These are phyloP conservation scores for Phytophthora pinifolia DNA, from an alignment of 352 stramenopile species.

Conservation along the genomic window DNA sequence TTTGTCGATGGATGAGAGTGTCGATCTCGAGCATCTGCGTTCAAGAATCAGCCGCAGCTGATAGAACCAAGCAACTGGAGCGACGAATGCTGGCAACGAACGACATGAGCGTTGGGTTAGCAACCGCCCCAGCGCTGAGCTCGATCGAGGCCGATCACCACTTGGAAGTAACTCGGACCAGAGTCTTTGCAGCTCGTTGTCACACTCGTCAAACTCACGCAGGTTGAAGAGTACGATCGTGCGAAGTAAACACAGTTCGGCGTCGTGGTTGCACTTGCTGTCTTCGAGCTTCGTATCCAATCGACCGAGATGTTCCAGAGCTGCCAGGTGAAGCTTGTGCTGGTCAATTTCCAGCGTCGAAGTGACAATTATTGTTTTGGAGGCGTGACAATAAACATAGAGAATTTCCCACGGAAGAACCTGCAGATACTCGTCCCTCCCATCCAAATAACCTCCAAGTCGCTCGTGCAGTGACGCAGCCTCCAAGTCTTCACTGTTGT, in stretches of 20 bases:
- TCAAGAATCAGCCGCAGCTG: constrained; percentile 35
- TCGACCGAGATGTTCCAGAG: constrained; percentile 15
- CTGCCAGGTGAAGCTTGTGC: constrained; percentile 14
- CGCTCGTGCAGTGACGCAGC: constrained; percentile 32
- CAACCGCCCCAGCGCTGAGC: constrained; percentile 9
- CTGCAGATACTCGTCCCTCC: constrained; percentile 30
- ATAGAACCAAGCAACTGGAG: constrained; percentile 39
- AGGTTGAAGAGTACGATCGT: constrained; percentile 41
- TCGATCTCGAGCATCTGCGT: constrained; percentile 19
- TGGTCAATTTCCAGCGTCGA: background rate
- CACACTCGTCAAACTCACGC: constrained; percentile 16
- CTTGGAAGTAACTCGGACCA: constrained; percentile 21
- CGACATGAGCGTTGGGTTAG: constrained; percentile 2
- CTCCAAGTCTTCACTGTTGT: constrained; percentile 29
- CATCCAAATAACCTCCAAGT: constrained; percentile 24
- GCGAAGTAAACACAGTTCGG: constrained; percentile 36
- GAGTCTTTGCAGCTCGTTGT: constrained; percentile 29
- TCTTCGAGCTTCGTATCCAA: background rate
- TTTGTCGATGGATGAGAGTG: constrained; percentile 6
- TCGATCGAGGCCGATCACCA: constrained; percentile 13
- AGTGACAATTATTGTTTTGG: constrained; percentile 3
- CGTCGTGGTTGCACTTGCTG: constrained; percentile 4
- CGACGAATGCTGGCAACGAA: constrained; percentile 30
- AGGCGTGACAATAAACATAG: constrained; percentile 39
- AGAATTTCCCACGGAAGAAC: constrained; percentile 42